Percentiles rank a stretch among this genome's conserved stretches.
Conservation (phyloP, 1,284 basidiomycete genomes). For the Pholiota adiposa region DNA sequence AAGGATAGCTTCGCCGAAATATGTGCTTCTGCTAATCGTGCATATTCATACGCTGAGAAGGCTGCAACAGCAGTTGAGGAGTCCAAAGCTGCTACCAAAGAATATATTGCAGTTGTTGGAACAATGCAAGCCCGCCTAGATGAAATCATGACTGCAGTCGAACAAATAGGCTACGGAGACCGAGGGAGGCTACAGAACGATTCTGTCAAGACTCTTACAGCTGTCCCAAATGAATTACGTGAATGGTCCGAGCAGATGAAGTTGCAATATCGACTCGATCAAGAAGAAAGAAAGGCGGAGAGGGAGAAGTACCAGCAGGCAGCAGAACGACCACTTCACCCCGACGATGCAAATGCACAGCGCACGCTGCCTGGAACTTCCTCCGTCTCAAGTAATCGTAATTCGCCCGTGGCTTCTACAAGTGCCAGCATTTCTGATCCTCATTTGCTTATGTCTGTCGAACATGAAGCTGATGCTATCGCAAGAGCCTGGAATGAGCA, state of each 20-base stretch:
- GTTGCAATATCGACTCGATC: slow-evolving; percentile 16
- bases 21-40: slow-evolving; percentile 16
- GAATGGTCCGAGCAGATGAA: slow-evolving; percentile 6
- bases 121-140: slow-evolving; percentile 19
- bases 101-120: slow-evolving; percentile 21
- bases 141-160: slow-evolving; percentile 25
- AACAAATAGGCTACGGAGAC: slow-evolving; percentile 17
- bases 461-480: slow-evolving; percentile 25
- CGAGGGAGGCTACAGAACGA: slow-evolving; percentile 11
- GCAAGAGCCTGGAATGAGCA: slow-evolving; percentile 20
- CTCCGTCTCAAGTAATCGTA: neutral
- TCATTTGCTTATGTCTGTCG: neutral
- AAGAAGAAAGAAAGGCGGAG: slow-evolving; percentile 2
- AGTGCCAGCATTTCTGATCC: neutral
- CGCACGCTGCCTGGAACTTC: neutral
- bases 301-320: neutral
- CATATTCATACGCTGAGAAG: slow-evolving; percentile 22
- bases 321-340: neutral
- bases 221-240: slow-evolving; percentile 4
- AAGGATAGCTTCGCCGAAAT: slow-evolving; percentile 14
- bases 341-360: neutral
- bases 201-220: neutral
- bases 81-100: slow-evolving; percentile 20
- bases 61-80: slow-evolving; percentile 21
- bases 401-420: neutral